Evolutionary conservation across 2,329 filamentous ascomycete species (phyloP).

Genomic region (Fusarium nisikadoi): DNA sequence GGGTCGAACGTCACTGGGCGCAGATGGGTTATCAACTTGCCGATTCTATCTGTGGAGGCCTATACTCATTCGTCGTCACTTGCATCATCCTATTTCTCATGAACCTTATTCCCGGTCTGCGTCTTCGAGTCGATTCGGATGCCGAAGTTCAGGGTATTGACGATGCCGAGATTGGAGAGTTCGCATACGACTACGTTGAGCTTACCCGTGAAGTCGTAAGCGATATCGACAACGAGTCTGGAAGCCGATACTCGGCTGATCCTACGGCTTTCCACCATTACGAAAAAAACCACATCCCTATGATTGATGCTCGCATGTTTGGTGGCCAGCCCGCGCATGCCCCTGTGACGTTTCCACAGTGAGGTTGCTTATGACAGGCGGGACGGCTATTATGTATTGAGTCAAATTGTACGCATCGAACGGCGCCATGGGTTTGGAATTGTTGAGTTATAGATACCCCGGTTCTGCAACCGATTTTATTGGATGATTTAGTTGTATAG

Average conservation of each 20-base stretch:
- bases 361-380: not conserved
- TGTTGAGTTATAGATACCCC: constrained; percentile 45
- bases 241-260: constrained; percentile 56
- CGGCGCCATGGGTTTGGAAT: constrained; percentile 37
- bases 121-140: constrained; percentile 78
- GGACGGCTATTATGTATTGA: constrained; percentile 4
- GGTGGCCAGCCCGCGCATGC: constrained; percentile 41
- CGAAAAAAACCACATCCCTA: constrained; percentile 62
- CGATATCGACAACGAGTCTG: constrained; percentile 58
- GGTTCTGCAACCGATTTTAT: constrained; percentile 22
- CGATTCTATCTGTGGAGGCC: constrained; percentile 79
- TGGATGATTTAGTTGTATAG: constrained; percentile 26
- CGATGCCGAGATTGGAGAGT: constrained; percentile 91
- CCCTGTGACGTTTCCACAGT: constrained; percentile 40
- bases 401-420: constrained; percentile 34
- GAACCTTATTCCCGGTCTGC: constrained; percentile 80
- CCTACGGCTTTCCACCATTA: constrained; percentile 54
- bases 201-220: constrained; percentile 69
- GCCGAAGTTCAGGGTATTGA: constrained; percentile 88
- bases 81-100: constrained; percentile 83
- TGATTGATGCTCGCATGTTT: constrained; percentile 59
- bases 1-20: constrained; percentile 85
- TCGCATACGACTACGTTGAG: constrained; percentile 95
- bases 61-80: constrained; percentile 82
- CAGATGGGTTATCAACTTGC: constrained; percentile 87